Evolutionary conservation across 176 grass and related monocot genomes (phyloP).

Genomic region (Metroxylon sagu): DNA sequence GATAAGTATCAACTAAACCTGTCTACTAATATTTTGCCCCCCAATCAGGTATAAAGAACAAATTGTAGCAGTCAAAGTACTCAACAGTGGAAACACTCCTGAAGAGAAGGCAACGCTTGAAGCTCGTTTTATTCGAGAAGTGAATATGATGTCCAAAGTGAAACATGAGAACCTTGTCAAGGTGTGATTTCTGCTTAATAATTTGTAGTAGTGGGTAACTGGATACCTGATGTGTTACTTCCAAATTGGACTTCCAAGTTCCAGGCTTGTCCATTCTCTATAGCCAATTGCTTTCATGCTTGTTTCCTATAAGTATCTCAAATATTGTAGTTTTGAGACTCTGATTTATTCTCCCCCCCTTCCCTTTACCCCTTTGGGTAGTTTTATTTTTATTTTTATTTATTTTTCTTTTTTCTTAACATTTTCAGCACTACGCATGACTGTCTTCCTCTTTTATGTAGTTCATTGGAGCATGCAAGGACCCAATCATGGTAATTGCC

Average conservation of each 20-base stretch:
- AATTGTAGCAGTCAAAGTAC: constrained; percentile 50
- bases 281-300: no score
- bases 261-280: no score
- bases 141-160: constrained; percentile 57
- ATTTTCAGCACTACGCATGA: not conserved
- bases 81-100: constrained; percentile 36
- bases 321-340: no score
- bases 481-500: constrained; percentile 50
- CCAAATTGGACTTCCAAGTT: no score
- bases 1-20: no score
- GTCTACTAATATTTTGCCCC: no score
- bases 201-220: no score
- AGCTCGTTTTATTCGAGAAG: constrained; percentile 46
- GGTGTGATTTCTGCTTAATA: constrained; percentile 13
- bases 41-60: constrained; percentile 34
- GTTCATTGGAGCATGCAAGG: constrained; percentile 60
- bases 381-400: not conserved
- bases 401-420: constrained; percentile 15
- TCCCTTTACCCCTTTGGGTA: not conserved
- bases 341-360: not conserved
- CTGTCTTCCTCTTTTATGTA: constrained; percentile 21
- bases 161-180: constrained; percentile 53
- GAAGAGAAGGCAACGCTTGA: constrained; percentile 33
- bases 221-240: no score
- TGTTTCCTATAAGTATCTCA: no score